Evolutionary conservation across 2,329 filamentous ascomycete species (phyloP), one percentile per base, ranked within the genome.

Genomic region (Neodidymelliopsis sp.): DNA sequence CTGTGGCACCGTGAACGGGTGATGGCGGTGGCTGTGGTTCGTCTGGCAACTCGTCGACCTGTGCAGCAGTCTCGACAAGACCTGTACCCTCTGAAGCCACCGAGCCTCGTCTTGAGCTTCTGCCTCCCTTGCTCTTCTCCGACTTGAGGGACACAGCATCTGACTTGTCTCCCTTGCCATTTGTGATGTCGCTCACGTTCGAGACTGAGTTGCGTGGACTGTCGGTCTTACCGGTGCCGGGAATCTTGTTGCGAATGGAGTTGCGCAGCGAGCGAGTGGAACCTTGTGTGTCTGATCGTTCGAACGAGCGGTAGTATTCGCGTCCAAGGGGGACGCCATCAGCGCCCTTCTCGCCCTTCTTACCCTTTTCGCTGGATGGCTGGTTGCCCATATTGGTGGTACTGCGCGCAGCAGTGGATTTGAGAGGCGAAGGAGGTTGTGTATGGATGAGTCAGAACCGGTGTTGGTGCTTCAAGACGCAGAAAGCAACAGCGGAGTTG

Each of bases 241-340:
- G 91, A 52, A 96, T 97, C 76, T 97, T 97, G 54, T 91, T 95
- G 53, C 90, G 84, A 60, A 97, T 83, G 7, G 83, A 83, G 28
- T 86, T 88, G 60, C 90, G 85, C 73, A 97, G 86, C 4, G 92
- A 97, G 58, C 91, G 88, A 23, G 88, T 85, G 6, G 91, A 97
- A 59, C 96, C 92, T 72, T 92, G 93, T 20, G 93, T 97, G 70
- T 97, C 93, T 47, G 91, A 91, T 71, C 89, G 88, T 76, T 87
- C 89, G 71, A 97, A 93, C 20, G 93, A 96, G 20, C 92, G 93
- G 73, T 94, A 96, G 57, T 70, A 68, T 45, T 73, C 70, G 22
- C 90, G 89, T 73, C 91, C 88, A 50, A 97, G 78, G 53, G 83
- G 79, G 27, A 89, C 84, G 57, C 76, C 77, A 49, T 77, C 76